phyloP scores from a whole-genome alignment of 768 basidiomycete species.

The Boletus reticulatus region DNA sequence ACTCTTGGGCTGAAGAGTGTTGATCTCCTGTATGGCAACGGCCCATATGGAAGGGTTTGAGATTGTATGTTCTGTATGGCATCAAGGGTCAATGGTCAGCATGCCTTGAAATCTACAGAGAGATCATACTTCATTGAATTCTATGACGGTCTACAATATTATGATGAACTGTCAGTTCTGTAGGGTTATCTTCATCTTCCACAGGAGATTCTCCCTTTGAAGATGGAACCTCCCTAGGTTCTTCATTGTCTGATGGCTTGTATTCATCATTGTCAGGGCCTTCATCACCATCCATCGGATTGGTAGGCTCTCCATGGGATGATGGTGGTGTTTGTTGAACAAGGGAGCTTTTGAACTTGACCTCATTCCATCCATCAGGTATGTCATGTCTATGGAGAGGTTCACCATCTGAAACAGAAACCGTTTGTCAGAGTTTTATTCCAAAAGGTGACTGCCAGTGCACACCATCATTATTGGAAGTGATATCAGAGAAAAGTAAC shows the following conservation, averaged over 20 bases:
- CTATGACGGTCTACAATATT: background rate
- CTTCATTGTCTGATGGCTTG: background rate
- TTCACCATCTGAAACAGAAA: too few species aligned
- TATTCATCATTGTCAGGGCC: background rate
- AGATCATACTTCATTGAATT: background rate
- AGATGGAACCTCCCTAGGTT: too few species aligned
- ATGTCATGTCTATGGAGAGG: too few species aligned
- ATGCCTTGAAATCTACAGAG: accelerated
- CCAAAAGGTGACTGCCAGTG: background rate
- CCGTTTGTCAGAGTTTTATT: too few species aligned
- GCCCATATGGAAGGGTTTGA: constrained; percentile 9
- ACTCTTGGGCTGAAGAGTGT: background rate
- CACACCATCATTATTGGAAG: background rate
- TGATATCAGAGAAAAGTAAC: background rate
- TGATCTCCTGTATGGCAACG: background rate
- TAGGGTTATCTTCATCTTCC: too few species aligned
- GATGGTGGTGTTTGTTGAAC: too few species aligned
- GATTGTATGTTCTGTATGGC: background rate
- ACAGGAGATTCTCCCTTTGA: too few species aligned
- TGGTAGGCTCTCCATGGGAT: too few species aligned
- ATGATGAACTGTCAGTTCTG: background rate
- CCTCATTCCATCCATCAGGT: too few species aligned
- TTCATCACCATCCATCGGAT: too few species aligned
- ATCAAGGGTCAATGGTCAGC: too few species aligned
- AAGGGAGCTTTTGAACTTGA: too few species aligned